These are phyloP conservation scores for Albophoma yamanashiensis DNA, from an alignment of 2,329 filamentous ascomycete species.

Conservation along the genomic window DNA sequence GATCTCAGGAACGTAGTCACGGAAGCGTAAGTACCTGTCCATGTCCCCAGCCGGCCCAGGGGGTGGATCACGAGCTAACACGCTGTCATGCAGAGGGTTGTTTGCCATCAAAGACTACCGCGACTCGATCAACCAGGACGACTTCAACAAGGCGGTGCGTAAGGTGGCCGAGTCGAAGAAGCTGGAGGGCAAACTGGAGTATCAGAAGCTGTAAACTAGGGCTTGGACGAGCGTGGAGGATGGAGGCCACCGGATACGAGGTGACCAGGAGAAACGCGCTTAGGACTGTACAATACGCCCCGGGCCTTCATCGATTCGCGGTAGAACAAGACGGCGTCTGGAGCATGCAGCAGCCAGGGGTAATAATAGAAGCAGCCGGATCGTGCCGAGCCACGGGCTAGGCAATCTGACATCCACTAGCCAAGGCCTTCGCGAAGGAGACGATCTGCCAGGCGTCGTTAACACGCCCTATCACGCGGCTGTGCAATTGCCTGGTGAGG, in stretches of 20 bases:
- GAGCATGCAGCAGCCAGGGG: neutral
- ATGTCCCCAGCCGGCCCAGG: neutral
- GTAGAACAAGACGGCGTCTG: neutral
- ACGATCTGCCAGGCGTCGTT: neutral
- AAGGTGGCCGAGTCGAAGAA: slow-evolving; percentile 98
- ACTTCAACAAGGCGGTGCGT: slow-evolving; percentile 97
- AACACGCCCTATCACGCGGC: neutral
- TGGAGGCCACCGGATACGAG: neutral
- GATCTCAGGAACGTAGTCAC: slow-evolving; percentile 97
- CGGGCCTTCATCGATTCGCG: neutral
- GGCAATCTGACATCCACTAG: neutral
- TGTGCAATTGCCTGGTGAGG: neutral
- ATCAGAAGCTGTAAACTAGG: slow-evolving; percentile 69
- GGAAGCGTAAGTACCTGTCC: slow-evolving; percentile 65
- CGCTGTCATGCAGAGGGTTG: slow-evolving; percentile 51
- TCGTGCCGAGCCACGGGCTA: neutral
- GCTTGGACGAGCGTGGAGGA: neutral
- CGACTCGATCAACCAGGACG: slow-evolving; percentile 92
- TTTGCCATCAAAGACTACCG: slow-evolving; percentile 98
- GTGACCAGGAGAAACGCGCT: neutral
- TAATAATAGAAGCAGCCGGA: neutral
- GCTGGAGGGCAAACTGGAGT: slow-evolving; percentile 94
- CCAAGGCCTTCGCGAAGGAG: neutral
- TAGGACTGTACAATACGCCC: neutral
- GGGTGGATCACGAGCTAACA: neutral